Evolutionary conservation across 345 rosid genomes (phyloP), one percentile per base, ranked within the genome.

Genomic region (Gossypium turneri): DNA sequence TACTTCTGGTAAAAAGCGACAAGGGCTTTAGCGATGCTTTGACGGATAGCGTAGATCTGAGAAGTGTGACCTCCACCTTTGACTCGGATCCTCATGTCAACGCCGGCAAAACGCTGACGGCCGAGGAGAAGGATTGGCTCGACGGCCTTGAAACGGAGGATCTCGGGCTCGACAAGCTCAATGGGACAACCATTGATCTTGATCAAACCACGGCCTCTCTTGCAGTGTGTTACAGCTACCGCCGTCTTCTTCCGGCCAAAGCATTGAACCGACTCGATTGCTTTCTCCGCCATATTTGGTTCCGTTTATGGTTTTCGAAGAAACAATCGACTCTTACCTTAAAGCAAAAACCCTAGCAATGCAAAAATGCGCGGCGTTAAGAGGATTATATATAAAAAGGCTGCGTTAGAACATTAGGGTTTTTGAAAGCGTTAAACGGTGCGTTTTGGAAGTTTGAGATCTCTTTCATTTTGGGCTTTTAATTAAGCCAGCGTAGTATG

Each of bases 31-130:
- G 97, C 94, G 7, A 93, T 93, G 79, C 97, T 91, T 88, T 93
- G 98, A 47, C 98, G 85, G 44, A 93, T 93, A 0, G 98, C 98
- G 76, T 91, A 93, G 57, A 93, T 90, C 90, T 93, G 98, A 53
- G 93, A 87, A 9, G 90, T 87, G 82, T 85, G 88, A 7, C 92
- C 92, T 34, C 92, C 92, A 10, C 92, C 90, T 70, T 89, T 89
- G 64, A 89, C 93, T n/a, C 90, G 85, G 75, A 89, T 87, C 79
- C 93, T 77, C 90, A 88, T 88, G 67, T 90, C 96, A 1, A 90
- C 94, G 1, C 89, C 90, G 0, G 88, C 88, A 78, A 90, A 92
- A 29, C 94, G 90, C 61, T 86, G 91, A 2, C 90, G 86, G 16
- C 97, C 95, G n/a, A 92, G 92, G 60, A 92, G 85, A 53, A 87